Evolutionary conservation across 2,329 filamentous ascomycete species (phyloP).

Genomic region (Cyphellophora attinorum): DNA sequence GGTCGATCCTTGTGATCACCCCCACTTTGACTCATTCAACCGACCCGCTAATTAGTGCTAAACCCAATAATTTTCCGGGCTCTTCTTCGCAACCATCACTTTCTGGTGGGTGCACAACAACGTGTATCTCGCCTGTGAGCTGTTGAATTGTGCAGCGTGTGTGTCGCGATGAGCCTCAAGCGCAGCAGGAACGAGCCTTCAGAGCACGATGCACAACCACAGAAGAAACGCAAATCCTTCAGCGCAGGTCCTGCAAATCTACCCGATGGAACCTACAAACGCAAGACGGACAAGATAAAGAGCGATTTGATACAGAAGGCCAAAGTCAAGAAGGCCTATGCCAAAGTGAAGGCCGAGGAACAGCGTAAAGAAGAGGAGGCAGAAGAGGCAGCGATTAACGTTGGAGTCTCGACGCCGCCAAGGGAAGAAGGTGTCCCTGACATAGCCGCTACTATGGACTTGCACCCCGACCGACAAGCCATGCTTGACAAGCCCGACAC

Average conservation of each 20-base stretch:
- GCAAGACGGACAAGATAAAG: conserved; percentile 87
- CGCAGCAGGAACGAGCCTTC: conserved; percentile 40
- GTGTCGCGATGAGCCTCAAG: conserved; percentile 60
- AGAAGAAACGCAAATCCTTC: conserved; percentile 59
- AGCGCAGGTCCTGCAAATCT: conserved; percentile 80
- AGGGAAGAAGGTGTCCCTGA: conserved; percentile 21
- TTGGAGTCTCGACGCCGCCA: conserved; percentile 18
- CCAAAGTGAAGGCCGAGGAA: conserved; percentile 66
- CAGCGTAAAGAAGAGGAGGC: conserved; percentile 25
- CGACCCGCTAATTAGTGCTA: too few relatives aligned
- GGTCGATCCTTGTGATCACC: too few relatives aligned
- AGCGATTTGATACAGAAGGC: conserved; percentile 80
- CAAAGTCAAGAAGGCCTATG: conserved; percentile 86
- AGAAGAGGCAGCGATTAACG: conserved; percentile 15
- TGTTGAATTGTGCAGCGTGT: too few relatives aligned
- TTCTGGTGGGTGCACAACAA: too few relatives aligned
- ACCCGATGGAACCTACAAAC: conserved; percentile 77
- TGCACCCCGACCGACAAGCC: conserved; percentile 52
- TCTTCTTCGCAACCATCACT: too few relatives aligned
- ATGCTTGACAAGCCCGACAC: conserved; percentile 42
- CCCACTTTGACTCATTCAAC: too few relatives aligned
- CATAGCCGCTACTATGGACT: conserved; percentile 40
- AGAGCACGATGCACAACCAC: conserved; percentile 4
- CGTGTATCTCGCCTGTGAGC: too few relatives aligned
- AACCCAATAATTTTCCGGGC: too few relatives aligned